Evolutionary conservation across 495 filamentous ascomycete species (phyloP), one percentile per base, ranked within the genome.

Genomic region (Lasiosphaeris hirsuta): DNA sequence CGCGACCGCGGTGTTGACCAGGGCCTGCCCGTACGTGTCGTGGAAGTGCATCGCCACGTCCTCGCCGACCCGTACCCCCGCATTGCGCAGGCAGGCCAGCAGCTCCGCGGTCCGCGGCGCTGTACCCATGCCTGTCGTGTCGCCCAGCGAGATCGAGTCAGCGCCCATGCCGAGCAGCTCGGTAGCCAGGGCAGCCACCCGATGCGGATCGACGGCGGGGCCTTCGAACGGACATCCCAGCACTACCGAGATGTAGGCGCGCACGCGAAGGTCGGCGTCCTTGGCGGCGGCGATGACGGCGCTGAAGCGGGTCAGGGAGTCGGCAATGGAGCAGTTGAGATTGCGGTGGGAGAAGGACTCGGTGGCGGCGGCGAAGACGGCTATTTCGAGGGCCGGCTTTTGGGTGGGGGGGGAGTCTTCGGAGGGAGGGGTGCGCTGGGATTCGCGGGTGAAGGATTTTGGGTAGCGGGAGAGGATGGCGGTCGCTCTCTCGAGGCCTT

Each of bases 61-160:
- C 62, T 88, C 86, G 37, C 81, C 23, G 23, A 30, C 86, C 42
- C 85, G 78, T 45, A 97, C 85, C 0, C 92, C 90, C 4, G 90
- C 89, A 4, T 85, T 84, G 18, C 79, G 77, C 65, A 96, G 77
- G 15, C 89, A 84, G 52, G 79, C 75, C 55, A 95, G 72, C 40
- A 95, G 78, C 64, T 85, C 81, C 63, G 81, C 77, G 0, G 89
- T 94, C 18, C 87, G 79, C 0, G 91, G 90, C 17, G 87, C 90
- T 0, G 94, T 97, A 6, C 95, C 94, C 89, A 96, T 96, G 7
- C 94, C 94, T 1, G 94, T 97, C 0, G 94, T 98, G 64, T 98
- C 94, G 0, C 90, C 94, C 4, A 98, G 83, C 7, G 88, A 88
- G 40, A 98, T 92, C 73, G 97, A 91, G 64, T 97, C 92, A 3